Evolutionary conservation across 805 yeast species (phyloP), one percentile per base, ranked within the genome.

Genomic region (Schizosaccharomyces japonicus): DNA sequence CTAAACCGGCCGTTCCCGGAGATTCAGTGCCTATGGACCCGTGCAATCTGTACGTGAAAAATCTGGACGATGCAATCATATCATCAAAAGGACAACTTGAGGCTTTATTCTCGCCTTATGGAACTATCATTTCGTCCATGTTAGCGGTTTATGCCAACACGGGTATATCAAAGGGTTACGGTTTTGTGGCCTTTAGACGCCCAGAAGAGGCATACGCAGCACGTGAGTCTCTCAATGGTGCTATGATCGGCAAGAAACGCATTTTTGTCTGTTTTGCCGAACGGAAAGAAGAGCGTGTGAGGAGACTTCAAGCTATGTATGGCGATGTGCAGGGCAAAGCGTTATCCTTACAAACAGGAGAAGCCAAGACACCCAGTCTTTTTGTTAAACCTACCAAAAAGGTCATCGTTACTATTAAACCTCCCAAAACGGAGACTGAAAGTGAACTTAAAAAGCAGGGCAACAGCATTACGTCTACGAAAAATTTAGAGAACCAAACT

Each of bases 191-290:
- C n/a, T 52, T 51, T 44, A 29, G 27, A 15, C 23, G 23, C 21
- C 47, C 45, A 23, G 54, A 49, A 11, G 49, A 46, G 28, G 54
- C 54, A 10, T 11, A 19, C 10, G 26, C 17, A 17, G 53, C 54
- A 8, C 39, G 33, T 23, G 28, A 28, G 21, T 39, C 42, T 5
- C 39, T 52, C 50, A 44, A 52, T 31, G 53, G 53, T 2, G 34
- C 27, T 8, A 17, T 40, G 27, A 28, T 50, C 19, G 54, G 54
- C 15, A 47, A 34, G 27, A 49, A 36, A 11, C 27, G 33, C 11
- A 30, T 52, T 4, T 48, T 39, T 39, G 54, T 52, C 8, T 44
- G 49, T 15, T 48, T 47, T 31, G 54, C 54, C 2, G 51, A 52
- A 32, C 27, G 45, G 28, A 49, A 42, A 21, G 17, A 25, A 17